These are phyloP conservation scores for Pseudomonodictys pantanalensis DNA, from an alignment of 495 filamentous ascomycete genomes.

Conservation along the genomic window DNA sequence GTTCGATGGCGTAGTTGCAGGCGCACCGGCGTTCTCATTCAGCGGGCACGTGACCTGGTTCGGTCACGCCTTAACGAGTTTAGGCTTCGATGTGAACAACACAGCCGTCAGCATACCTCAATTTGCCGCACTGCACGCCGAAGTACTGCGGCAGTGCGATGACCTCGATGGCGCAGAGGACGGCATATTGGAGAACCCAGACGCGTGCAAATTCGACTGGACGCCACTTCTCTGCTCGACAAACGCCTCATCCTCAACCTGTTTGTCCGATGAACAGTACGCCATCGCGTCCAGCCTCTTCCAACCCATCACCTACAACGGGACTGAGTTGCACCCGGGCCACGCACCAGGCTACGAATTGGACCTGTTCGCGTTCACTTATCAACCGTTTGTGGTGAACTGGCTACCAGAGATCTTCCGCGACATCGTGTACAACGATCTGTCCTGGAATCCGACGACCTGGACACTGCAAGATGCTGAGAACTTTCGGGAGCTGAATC, in stretches of 20 bases:
- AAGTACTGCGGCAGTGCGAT: constrained; percentile 13
- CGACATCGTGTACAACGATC: constrained; percentile 1
- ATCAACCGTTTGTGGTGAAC: background rate
- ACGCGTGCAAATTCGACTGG: constrained; percentile 3
- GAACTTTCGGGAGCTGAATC: background rate
- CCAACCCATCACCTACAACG: background rate
- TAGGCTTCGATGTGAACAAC: background rate
- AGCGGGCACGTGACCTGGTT: background rate
- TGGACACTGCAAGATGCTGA: background rate
- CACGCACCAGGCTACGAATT: background rate
- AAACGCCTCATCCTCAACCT: background rate
- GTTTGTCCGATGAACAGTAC: background rate
- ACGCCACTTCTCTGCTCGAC: background rate
- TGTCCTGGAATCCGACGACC: background rate
- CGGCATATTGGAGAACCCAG: constrained; percentile 10
- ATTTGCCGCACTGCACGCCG: background rate
- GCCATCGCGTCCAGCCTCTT: background rate
- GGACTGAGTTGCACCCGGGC: background rate
- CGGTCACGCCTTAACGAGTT: background rate
- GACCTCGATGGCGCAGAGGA: constrained; percentile 10
- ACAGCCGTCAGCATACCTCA: background rate
- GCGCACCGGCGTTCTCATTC: constrained; percentile 6
- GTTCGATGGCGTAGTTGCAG: constrained; percentile 15
- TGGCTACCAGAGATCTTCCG: constrained; percentile 3
- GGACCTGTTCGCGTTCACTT: background rate